Percentiles rank a stretch among this genome's conserved stretches.
Evolutionary conservation across 202 grass and related monocot genomes (phyloP).

Genomic region (Musa balbisiana): DNA sequence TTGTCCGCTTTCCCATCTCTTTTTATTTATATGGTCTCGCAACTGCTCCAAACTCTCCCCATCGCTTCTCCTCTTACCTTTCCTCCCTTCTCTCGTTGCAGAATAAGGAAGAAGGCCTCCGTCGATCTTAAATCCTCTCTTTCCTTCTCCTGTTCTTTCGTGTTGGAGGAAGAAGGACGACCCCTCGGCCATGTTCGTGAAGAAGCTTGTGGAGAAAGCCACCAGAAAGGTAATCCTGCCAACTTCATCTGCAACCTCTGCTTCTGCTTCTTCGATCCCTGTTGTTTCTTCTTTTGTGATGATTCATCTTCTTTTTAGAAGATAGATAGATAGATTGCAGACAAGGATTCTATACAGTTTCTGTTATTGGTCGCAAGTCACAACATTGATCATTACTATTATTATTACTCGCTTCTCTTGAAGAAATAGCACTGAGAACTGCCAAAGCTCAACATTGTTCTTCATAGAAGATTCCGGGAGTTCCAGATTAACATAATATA

Average conservation of each 20-base stretch:
- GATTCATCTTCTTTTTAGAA: neutral
- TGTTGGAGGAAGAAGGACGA: conserved; percentile 5
- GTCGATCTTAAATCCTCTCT: neutral
- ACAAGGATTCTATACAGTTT: no score
- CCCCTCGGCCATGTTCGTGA: conserved; percentile 52
- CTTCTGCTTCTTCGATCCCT: neutral
- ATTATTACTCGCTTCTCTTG: no score
- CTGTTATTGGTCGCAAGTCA: no score
- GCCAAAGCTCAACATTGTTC: no score
- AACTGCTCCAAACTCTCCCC: neutral
- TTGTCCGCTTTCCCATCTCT: neutral
- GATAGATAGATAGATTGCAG: no score
- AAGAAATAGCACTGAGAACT: no score
- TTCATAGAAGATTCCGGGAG: no score
- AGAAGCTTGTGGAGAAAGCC: conserved; percentile 72
- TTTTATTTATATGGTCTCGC: neutral
- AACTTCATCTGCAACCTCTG: neutral
- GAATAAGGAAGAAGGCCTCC: neutral
- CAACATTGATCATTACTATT: no score
- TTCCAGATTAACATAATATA: no score
- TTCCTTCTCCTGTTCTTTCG: neutral
- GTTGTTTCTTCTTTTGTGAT: neutral
- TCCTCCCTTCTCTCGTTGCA: neutral
- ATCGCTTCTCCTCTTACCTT: neutral
- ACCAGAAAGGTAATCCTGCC: conserved; percentile 55